phyloP scores from a whole-genome alignment of 139 green algal genomes.

The Dunaliella primolecta region DNA sequence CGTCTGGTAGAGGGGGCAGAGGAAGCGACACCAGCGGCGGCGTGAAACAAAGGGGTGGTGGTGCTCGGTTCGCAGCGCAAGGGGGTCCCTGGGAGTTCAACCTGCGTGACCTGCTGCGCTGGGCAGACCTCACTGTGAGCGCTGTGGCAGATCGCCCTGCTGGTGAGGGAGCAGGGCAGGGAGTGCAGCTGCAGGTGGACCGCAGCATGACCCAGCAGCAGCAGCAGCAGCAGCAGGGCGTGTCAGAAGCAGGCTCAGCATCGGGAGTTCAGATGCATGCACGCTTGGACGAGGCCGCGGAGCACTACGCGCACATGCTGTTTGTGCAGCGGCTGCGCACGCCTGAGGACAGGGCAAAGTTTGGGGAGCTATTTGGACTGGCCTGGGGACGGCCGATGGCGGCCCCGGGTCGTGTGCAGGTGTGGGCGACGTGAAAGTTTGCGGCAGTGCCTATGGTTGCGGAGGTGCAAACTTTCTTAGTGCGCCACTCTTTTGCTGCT shows the following conservation, averaged over 20 bases:
- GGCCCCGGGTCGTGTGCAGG: not conserved
- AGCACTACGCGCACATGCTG: slow-evolving; percentile 70
- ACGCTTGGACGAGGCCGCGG: slow-evolving; percentile 47
- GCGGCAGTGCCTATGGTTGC: not conserved
- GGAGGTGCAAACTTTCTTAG: not conserved
- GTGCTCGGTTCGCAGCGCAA: slow-evolving; percentile 52
- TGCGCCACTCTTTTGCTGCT: too few species aligned
- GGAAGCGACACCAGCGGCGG: slow-evolving; percentile 1
- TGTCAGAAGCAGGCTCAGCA: not conserved
- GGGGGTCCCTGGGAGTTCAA: slow-evolving; percentile 99
- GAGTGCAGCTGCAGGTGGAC: not conserved
- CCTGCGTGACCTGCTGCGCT: slow-evolving; percentile 94
- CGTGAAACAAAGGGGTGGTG: not conserved
- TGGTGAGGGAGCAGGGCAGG: not conserved
- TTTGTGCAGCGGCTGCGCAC: slow-evolving; percentile 83
- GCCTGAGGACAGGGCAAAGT: slow-evolving; percentile 52
- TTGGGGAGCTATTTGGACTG: slow-evolving; percentile 42
- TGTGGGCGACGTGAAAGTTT: not conserved
- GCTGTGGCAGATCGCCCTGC: slow-evolving; percentile 24
- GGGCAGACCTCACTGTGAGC: slow-evolving; percentile 80
- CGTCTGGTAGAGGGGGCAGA: too few species aligned
- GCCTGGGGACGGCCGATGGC: slow-evolving; percentile 44
- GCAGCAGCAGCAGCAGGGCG: not conserved
- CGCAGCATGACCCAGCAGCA: not conserved
- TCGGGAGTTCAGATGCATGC: slow-evolving; percentile 5